These are phyloP conservation scores for Exophiala sp. DNA, from an alignment of 2,329 filamentous ascomycete genomes.

Conservation along the genomic window DNA sequence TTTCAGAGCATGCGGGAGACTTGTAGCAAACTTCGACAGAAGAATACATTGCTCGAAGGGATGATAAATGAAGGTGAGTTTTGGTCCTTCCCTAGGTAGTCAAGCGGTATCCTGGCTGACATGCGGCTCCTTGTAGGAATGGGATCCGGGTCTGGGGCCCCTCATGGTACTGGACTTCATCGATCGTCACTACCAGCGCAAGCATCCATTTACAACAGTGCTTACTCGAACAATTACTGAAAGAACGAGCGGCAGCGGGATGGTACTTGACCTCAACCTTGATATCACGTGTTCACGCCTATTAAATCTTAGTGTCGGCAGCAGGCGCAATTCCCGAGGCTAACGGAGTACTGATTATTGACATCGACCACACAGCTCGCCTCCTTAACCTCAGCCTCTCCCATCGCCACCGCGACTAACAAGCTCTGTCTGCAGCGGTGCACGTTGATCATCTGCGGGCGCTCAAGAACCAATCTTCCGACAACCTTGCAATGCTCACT, in stretches of 20 bases:
- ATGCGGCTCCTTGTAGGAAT: constrained; percentile 1
- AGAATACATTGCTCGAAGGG: constrained; percentile 14
- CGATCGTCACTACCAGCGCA: constrained; percentile 9
- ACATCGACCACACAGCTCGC: constrained; percentile 1
- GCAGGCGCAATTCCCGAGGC: not conserved
- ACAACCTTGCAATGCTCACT: constrained; percentile 11
- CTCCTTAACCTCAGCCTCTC: not conserved
- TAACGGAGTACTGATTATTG: constrained; percentile 1
- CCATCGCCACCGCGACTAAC: not conserved
- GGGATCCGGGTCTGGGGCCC: not conserved
- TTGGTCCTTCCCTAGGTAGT: not conserved
- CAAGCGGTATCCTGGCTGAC: not conserved
- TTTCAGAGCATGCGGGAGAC: constrained; percentile 19
- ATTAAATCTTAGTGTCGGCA: not conserved
- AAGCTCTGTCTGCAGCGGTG: not conserved
- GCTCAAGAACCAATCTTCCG: not conserved
- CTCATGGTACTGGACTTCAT: constrained; percentile 1
- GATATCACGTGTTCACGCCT: constrained; percentile 1
- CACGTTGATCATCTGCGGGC: no score
- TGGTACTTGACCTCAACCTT: not conserved
- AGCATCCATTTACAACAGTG: constrained; percentile 3
- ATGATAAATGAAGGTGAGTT: constrained; percentile 12
- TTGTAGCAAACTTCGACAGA: constrained; percentile 16
- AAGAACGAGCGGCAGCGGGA: not conserved
- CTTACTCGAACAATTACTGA: constrained; percentile 7